Conservation (phyloP, 2,329 filamentous ascomycete genomes). For the Ophiostoma populinum region DNA sequence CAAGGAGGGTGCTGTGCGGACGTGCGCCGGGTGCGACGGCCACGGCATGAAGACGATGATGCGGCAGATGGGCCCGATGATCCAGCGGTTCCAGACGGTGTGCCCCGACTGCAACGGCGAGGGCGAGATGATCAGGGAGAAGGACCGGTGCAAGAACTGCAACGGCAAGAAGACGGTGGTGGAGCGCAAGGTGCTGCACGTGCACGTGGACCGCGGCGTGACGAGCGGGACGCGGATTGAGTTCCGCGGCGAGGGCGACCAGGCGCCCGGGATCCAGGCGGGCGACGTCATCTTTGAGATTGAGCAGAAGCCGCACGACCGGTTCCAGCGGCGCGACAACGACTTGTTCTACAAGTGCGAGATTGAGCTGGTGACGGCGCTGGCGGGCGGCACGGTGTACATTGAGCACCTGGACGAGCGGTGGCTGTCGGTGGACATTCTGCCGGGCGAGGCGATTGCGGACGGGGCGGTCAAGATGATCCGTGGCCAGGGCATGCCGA, state of each 20-base stretch:
- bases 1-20: constrained; percentile 95
- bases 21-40: constrained; percentile 79
- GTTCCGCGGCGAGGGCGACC: constrained; percentile 92
- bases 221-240: constrained; percentile 90
- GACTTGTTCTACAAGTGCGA: constrained; percentile 91
- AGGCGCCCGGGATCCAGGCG: constrained; percentile 78
- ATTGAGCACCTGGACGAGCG: constrained; percentile 95
- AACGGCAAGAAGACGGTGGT: constrained; percentile 95
- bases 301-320: constrained; percentile 92
- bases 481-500: constrained; percentile 94
- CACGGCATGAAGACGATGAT: constrained; percentile 99
- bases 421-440: constrained; percentile 86
- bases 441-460: constrained; percentile 85
- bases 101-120: constrained; percentile 97
- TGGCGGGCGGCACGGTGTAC: constrained; percentile 79
- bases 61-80: constrained; percentile 99
- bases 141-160: constrained; percentile 95
- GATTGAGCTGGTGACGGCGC: constrained; percentile 85
- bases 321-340: constrained; percentile 92
- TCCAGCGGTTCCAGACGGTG: constrained; percentile 97
- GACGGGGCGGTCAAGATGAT: constrained; percentile 86
- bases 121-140: constrained; percentile 89
- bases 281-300: constrained; percentile 98
- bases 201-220: constrained; percentile 91
- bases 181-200: constrained; percentile 94